These are phyloP conservation scores for Myxozyma udenii DNA, from an alignment of 805 yeast species.

Conservation along the genomic window DNA sequence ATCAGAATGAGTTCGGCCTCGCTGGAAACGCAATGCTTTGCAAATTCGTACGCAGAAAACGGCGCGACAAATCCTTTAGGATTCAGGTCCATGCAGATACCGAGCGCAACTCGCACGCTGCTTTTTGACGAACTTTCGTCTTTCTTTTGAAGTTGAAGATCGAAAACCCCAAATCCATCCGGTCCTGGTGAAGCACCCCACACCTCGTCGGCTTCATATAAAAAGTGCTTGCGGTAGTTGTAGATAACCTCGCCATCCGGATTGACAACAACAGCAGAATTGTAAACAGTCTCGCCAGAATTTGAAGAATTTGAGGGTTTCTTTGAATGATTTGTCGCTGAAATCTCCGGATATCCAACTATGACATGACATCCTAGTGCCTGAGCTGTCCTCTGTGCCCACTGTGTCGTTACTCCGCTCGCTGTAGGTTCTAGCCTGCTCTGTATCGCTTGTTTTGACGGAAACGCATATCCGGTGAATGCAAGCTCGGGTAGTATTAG, in stretches of 20 bases:
- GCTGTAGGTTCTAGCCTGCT: conserved; percentile 56
- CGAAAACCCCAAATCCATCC: conserved; percentile 53
- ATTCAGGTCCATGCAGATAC: conserved; percentile 92
- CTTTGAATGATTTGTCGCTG: neutral
- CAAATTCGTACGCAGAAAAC: conserved; percentile 69
- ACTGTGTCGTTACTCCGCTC: conserved; percentile 49
- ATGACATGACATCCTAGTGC: conserved; percentile 37
- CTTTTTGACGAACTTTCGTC: neutral
- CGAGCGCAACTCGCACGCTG: conserved; percentile 53
- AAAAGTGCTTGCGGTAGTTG: conserved; percentile 71
- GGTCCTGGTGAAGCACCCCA: conserved; percentile 81
- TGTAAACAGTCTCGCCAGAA: conserved; percentile 46
- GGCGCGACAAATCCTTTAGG: conserved; percentile 84
- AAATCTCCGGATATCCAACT: conserved; percentile 75
- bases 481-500: conserved; percentile 81
- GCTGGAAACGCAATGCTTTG: conserved; percentile 49
- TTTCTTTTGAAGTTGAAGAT: conserved; percentile 33
- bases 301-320: neutral
- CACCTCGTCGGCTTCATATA: conserved; percentile 71
- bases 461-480: conserved; percentile 67
- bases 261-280: conserved; percentile 65
- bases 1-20: conserved; percentile 57
- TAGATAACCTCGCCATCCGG: conserved; percentile 57
- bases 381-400: conserved; percentile 49
- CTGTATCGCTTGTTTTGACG: conserved; percentile 44